Base-by-base conservation (phyloP, 2,329 filamentous ascomycete species). In the Didymella glomerata region DNA sequence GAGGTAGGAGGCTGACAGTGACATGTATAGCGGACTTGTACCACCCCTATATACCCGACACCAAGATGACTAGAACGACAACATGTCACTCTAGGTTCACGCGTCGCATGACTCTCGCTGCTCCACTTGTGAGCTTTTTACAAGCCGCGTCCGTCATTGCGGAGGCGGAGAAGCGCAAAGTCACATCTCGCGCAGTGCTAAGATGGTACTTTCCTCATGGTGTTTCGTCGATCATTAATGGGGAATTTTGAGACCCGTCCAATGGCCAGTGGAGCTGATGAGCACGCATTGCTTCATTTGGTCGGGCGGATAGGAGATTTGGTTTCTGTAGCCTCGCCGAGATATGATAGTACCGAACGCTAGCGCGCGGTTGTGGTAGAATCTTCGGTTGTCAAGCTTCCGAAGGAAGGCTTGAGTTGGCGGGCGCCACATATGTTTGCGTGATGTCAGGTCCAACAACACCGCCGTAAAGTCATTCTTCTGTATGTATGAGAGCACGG, bases 321-420 rank as follows among this genome's bases (percentile, higher is more conserved):
- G 30, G 25, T 18, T 50, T 41, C 25, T 18, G 47, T 27, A 56
- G 47, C 54, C 54, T 50, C 41, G 54, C 32, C 54, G 30, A 50
- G 11, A n/a, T 6, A 14, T 25, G 36, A 27, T 48, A 34, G 20
- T n/a, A 22, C 25, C 16, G 27, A 42, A 34, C 16, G 7, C 44
- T 40, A 57, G 41, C 5, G 41, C 40, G 22, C 34, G 22, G 22
- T 27, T 14, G 24, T 22, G 24, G 38, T 27, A 18, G 28, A 47
- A 42, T 51, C 47, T 51, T 50, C 54, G 48, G 41, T 40, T 46
- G 32, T 32, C 30, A 51, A 57, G 28, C 32, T 45, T 51, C 46
- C 54, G 40, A 30, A 10, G n/a, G n/a, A 50, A 22, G 36, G 53
- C 53, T 50, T 42, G 27, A 25, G 44, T 7, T 34, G 44, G 27